Evolutionary conservation across 2,329 filamentous ascomycete species (phyloP).

Genomic region (Fusarium nodosum): DNA sequence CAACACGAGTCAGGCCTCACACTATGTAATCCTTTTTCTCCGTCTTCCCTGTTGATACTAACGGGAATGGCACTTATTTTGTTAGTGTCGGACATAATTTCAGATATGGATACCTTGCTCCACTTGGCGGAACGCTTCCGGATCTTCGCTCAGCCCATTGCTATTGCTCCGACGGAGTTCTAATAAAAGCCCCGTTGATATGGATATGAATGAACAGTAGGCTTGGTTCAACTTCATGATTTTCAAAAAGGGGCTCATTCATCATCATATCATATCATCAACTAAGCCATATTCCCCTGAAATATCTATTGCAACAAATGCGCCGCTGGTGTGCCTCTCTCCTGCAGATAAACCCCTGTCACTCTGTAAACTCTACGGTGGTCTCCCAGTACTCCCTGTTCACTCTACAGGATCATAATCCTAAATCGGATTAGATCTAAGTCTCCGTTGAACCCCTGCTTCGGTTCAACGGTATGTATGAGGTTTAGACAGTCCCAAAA

Average conservation of each 20-base stretch:
- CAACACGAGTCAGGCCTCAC: background rate
- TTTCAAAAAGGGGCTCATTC: background rate
- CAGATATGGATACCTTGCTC: slow-evolving; percentile 2
- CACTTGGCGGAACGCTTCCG: slow-evolving; percentile 10
- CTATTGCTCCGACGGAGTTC: background rate
- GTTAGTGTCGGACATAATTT: background rate
- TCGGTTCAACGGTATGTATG: slow-evolving; percentile 5
- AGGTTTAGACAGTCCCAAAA: background rate
- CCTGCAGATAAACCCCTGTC: slow-evolving; percentile 2
- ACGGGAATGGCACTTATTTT: background rate
- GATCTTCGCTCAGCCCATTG: slow-evolving; percentile 7
- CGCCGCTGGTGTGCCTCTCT: background rate
- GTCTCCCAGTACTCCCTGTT: slow-evolving; percentile 4
- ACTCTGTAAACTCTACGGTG: slow-evolving; percentile 10
- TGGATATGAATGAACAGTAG: background rate
- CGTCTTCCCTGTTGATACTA: background rate
- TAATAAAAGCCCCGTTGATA: background rate
- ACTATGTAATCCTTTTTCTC: background rate
- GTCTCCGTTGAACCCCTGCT: slow-evolving; percentile 1
- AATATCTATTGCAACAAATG: background rate
- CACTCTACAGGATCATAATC: background rate
- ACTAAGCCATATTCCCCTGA: background rate
- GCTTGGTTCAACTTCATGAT: background rate
- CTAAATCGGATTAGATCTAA: slow-evolving; percentile 39
- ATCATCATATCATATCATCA: background rate